Conservation (phyloP, 2,329 filamentous ascomycete genomes). For the Verticillium longisporum region DNA sequence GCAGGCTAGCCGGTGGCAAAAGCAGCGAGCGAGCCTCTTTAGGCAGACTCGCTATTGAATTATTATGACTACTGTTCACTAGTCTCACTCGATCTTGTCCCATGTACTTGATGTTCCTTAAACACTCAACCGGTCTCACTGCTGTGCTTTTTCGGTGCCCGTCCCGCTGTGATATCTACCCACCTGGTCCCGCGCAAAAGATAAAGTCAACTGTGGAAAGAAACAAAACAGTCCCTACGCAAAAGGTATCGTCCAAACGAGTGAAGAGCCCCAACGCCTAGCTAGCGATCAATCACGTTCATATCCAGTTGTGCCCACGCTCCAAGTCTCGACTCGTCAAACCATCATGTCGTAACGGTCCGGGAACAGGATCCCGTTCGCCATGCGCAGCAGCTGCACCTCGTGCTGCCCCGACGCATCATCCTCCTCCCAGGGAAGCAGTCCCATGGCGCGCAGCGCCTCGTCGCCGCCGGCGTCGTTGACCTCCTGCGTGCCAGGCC, state of each 20-base stretch:
- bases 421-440: slow-evolving; percentile 32
- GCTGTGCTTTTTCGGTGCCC: not conserved
- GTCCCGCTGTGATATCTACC: too few relatives aligned
- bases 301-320: not conserved
- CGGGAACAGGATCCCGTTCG: slow-evolving; percentile 33
- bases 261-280: too few relatives aligned
- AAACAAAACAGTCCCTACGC: too few relatives aligned
- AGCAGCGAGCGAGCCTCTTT: not conserved
- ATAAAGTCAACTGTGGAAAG: too few relatives aligned
- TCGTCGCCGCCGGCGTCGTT: slow-evolving; percentile 31
- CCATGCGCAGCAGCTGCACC: slow-evolving; percentile 25
- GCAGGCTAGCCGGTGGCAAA: not conserved
- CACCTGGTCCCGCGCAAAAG: too few relatives aligned
- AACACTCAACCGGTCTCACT: too few relatives aligned
- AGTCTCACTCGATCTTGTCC: not conserved
- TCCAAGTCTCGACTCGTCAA: not conserved
- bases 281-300: not conserved
- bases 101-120: not conserved
- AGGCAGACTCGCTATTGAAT: not conserved
- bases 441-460: slow-evolving; percentile 31
- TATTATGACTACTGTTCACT: not conserved
- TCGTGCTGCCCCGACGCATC: slow-evolving; percentile 24
- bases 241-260: too few relatives aligned
- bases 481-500: slow-evolving; percentile 29
- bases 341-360: slow-evolving; percentile 24